Percentiles rank a stretch among this genome's conserved stretches.
phyloP scores from a whole-genome alignment of 352 stramenopile species.

The Peronospora belbahrii region DNA sequence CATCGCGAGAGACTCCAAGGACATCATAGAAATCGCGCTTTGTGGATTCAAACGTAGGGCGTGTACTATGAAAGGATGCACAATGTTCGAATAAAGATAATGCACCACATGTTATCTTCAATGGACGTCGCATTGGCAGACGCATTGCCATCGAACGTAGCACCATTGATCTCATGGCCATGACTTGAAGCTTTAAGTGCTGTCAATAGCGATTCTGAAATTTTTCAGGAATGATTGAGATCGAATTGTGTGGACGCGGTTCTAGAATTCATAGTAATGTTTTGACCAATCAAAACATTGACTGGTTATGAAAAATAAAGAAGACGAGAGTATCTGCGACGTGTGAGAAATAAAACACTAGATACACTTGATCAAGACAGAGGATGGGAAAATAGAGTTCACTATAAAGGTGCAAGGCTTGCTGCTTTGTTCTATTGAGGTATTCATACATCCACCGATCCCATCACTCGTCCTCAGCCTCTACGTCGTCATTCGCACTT shows the following conservation, averaged over 20 bases:
- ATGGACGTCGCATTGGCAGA: constrained; percentile 1
- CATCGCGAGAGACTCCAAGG: constrained; percentile 83
- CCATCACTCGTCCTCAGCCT: constrained; percentile 32
- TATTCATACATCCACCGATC: constrained; percentile 39
- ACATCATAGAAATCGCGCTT: constrained; percentile 97
- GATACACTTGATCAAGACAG: too few relatives aligned
- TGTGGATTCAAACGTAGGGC: constrained; percentile 28
- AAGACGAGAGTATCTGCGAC: constrained; percentile 18
- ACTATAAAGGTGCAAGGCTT: too few relatives aligned
- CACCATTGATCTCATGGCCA: constrained; percentile 26
- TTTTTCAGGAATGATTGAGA: constrained; percentile 10
- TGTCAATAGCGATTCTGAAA: constrained; percentile 4
- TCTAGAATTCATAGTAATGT: constrained; percentile 15
- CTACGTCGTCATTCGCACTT: constrained; percentile 32
- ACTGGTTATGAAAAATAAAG: too few relatives aligned
- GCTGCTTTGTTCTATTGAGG: constrained; percentile 43
- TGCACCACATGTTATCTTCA: constrained; percentile 1
- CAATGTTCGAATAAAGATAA: constrained; percentile 11
- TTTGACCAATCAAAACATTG: constrained; percentile 20
- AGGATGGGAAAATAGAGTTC: too few relatives aligned
- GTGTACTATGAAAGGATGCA: constrained; percentile 60
- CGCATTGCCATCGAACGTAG: constrained; percentile 18
- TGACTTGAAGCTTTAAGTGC: constrained; percentile 8
- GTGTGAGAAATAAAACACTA: constrained; percentile 43
- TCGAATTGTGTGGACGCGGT: constrained; percentile 23